Evolutionary conservation across 2,329 filamentous ascomycete genomes (phyloP), one percentile per base, ranked within the genome.

Genomic region (Canariomyces notabilis): DNA sequence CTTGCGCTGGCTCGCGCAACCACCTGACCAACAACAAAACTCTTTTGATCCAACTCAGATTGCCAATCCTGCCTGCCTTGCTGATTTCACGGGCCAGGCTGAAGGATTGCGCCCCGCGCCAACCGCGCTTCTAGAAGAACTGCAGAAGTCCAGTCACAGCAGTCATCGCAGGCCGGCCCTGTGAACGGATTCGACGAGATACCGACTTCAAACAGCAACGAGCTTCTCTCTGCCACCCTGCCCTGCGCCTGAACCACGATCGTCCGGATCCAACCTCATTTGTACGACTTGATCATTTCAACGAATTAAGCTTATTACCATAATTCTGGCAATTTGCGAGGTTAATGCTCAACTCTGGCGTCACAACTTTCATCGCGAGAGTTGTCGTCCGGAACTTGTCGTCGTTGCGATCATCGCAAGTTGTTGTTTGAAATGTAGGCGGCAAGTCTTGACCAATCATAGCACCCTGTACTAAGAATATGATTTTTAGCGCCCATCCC

Each of bases 401-500:
- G 38, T 42, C 34, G 38, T 42, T 19, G 50, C 19, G 16, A 9
- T 33, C 34, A 49, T 40, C 37, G 49, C 40, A 19, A 36, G 47
- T 54, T 42, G 44, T 46, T 43, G 50, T 44, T 22, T 35, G 34
- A 47, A 37, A 46, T 50, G 57, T 54, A 50, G 52, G 56, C 53
- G 51, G 50, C 49, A 54, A 51, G 45, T 20, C 18, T 37, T 47
- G 49, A 35, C 59, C 58, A 61, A 62, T 61, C 46, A 58, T 19
- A 41, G n/a, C 39, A 18, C 23, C 29, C 26, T 51, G 45, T 55
- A 46, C 60, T 61, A 62, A 61, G 53, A 58, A 61, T 62, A 61
- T 53, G 48, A 56, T 37, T 42, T n/a, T 59, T 56, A 58, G 56
- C 57, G 57, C 57, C 53, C 50, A 57, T 49, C 52, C 37, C 39